These are phyloP conservation scores for Lactifluus piperatus DNA, from an alignment of 768 basidiomycete genomes.

Conservation along the genomic window DNA sequence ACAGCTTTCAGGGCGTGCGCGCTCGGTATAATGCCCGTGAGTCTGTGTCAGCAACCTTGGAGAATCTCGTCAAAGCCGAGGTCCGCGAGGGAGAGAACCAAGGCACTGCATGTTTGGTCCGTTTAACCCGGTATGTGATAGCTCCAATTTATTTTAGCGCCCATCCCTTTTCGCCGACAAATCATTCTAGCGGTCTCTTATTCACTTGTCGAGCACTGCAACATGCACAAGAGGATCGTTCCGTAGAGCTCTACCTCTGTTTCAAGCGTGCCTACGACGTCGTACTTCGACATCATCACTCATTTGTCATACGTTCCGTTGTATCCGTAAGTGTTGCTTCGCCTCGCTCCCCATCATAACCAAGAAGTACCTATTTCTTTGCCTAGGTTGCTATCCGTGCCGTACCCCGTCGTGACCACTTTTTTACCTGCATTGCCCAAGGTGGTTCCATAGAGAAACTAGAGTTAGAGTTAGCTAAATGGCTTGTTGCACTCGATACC, in stretches of 20 bases:
- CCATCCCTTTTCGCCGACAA: not conserved
- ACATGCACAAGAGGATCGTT: constrained; percentile 48
- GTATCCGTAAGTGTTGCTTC: constrained; percentile 49
- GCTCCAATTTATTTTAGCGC: not conserved
- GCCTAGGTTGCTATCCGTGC: constrained; percentile 35
- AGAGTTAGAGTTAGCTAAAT: constrained; percentile 43
- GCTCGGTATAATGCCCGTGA: constrained; percentile 37
- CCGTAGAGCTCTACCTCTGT: constrained; percentile 51
- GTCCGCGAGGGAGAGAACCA: constrained; percentile 34
- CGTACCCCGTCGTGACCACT: constrained; percentile 52
- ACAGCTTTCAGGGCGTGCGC: constrained; percentile 50
- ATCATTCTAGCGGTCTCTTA: constrained; percentile 44
- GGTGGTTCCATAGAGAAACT: constrained; percentile 49
- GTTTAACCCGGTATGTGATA: constrained; percentile 51
- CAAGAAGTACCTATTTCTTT: constrained; percentile 1
- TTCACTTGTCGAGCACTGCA: constrained; percentile 63
- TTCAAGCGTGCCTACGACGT: constrained; percentile 66
- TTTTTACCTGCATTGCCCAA: constrained; percentile 53
- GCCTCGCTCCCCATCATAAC: not conserved
- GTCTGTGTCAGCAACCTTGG: constrained; percentile 45
- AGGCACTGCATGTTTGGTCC: constrained; percentile 54
- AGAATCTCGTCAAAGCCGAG: constrained; percentile 50
- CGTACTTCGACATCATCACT: constrained; percentile 57
- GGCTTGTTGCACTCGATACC: constrained; percentile 50
- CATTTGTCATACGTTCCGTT: constrained; percentile 56